Evolutionary conservation across 2,329 filamentous ascomycete genomes (phyloP).

Genomic region (Apiospora hydei): DNA sequence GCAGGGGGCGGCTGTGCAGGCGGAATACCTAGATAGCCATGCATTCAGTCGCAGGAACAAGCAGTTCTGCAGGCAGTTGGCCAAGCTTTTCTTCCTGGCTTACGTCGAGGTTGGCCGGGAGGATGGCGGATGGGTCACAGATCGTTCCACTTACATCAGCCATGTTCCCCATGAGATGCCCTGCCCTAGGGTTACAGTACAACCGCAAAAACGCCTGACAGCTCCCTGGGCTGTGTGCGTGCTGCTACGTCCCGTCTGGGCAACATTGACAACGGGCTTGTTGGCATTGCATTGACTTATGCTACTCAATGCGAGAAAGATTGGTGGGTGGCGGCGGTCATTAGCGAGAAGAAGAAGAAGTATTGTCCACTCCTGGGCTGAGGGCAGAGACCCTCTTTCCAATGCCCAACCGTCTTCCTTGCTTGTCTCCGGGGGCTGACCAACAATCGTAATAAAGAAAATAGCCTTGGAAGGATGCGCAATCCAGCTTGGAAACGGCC

Average conservation of each 20-base stretch:
- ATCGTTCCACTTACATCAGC: conserved; percentile 2
- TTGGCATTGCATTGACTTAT: conserved; percentile 18
- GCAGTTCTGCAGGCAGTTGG: conserved; percentile 9
- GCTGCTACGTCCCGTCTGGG: neutral
- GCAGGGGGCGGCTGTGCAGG: conserved; percentile 13
- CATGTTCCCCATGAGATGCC: neutral
- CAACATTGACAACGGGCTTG: neutral
- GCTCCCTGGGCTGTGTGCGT: neutral
- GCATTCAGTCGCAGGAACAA: conserved; percentile 4
- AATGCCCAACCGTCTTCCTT: conserved; percentile 10
- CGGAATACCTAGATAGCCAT: neutral
- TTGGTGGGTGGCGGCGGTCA: neutral
- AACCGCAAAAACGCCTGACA: neutral
- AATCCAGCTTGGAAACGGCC: conserved; percentile 2
- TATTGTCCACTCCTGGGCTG: neutral
- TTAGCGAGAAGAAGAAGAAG: neutral
- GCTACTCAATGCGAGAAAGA: conserved; percentile 3
- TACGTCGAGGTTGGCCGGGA: neutral
- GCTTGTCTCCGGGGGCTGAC: neutral
- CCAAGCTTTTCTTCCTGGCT: conserved; percentile 2
- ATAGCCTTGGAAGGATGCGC: neutral
- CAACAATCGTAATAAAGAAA: conserved; percentile 1
- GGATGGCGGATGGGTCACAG: conserved; percentile 8
- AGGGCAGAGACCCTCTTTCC: conserved; percentile 10
- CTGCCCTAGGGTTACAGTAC: neutral